Evolutionary conservation across 1,139 yeast species (phyloP), one percentile per base, ranked within the genome.

Genomic region (Geotrichum macrosporum): DNA sequence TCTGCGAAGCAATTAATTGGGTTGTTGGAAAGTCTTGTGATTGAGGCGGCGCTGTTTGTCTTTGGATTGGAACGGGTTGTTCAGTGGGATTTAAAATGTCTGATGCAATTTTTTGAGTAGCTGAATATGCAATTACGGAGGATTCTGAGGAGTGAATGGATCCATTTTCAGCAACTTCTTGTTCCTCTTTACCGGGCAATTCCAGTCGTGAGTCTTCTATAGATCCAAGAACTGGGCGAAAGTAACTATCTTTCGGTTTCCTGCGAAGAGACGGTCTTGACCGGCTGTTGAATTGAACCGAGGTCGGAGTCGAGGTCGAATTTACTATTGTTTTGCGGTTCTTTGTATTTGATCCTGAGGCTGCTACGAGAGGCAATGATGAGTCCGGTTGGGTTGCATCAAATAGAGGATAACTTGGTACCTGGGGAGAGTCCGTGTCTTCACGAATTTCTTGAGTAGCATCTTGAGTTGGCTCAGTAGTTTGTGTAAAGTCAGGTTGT

Each of bases 381-480:
- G 20, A 3, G 38, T 12, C 20, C 22, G 38, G 13, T 19, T 35
- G 5, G 29, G 19, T 35, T 21, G 29, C 12, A 29, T 10, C 12
- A 19, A 22, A 12, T 35, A 5, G 19, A 15, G 20, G 8, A 18
- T 32, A 6, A 18, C 20, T 5, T n/a, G 35, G 5, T 12, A 15
- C 18, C 12, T 32, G 12, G 22, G 40, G 16, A 30, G 24, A 3
- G 40, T 30, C 19, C 29, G 41, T 5, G 41, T 37, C n/a, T n/a
- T n/a, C n/a, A n/a, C n/a, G n/a, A 10, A 33, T 33, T 9, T n/a
- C 30, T 27, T 37, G 41, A 4, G 41, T 37, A 5, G 31, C 40
- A 15, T 32, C 40, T 36, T 36, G 40, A 6, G 40, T 24, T 13
- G n/a, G n/a, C n/a, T n/a, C n/a, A n/a, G n/a, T n/a, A n/a, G n/a